These are phyloP conservation scores for Apiotrichum porosum DNA, from an alignment of 1,284 basidiomycete species.

Conservation along the genomic window DNA sequence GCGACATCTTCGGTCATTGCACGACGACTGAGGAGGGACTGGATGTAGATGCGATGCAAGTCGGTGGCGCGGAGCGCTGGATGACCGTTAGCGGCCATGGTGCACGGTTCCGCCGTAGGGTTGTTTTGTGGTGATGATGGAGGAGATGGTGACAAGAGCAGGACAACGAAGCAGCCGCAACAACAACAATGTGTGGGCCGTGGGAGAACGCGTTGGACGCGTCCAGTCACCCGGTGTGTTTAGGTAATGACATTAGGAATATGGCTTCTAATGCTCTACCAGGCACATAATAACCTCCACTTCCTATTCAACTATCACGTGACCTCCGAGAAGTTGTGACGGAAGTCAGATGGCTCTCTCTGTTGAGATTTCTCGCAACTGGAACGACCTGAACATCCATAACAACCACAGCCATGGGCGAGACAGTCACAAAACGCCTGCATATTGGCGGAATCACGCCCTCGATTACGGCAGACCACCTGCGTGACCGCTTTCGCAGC, in stretches of 20 bases:
- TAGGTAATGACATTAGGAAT: too few relatives aligned
- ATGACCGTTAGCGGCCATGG: not conserved
- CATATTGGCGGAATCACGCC: constrained; percentile 46
- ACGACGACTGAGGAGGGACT: constrained; percentile 39
- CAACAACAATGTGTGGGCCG: too few relatives aligned
- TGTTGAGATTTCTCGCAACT: too few relatives aligned
- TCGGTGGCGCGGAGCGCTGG: constrained; percentile 22
- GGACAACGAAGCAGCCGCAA: not conserved
- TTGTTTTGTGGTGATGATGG: not conserved
- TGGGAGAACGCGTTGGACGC: too few relatives aligned
- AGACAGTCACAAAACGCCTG: constrained; percentile 34
- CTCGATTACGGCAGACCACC: constrained; percentile 36
- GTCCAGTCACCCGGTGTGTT: too few relatives aligned
- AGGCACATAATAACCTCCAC: not conserved
- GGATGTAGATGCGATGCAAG: constrained; percentile 42
- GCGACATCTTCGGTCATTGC: constrained; percentile 32
- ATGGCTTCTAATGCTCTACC: too few relatives aligned
- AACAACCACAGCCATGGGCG: constrained; percentile 6
- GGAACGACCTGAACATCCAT: too few relatives aligned
- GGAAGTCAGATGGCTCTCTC: too few relatives aligned
- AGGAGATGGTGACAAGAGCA: not conserved
- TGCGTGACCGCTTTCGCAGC: constrained; percentile 44
- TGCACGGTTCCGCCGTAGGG: too few relatives aligned
- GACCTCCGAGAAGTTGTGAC: too few relatives aligned
- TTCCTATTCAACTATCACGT: too few relatives aligned